Evolutionary conservation across 2,329 filamentous ascomycete genomes (phyloP).

Genomic region (Amylocarpus encephaloides): DNA sequence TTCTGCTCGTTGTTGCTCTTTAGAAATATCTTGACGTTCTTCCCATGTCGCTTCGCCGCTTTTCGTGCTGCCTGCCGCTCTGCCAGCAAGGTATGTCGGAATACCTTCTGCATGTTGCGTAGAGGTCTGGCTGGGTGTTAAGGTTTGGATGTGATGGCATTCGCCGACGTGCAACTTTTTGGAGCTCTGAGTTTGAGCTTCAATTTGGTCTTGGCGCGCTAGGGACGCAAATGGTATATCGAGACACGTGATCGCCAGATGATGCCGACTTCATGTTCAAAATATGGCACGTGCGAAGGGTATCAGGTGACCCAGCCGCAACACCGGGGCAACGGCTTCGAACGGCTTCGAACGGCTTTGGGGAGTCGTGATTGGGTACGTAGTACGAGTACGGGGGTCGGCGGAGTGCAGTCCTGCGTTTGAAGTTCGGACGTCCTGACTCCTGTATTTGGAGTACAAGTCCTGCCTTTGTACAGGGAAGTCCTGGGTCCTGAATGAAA

Average conservation of each 20-base stretch:
- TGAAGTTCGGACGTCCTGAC: not conserved
- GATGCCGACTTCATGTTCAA: too few species aligned
- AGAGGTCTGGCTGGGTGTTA: conserved; percentile 5
- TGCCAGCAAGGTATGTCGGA: conserved; percentile 59
- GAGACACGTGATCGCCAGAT: too few species aligned
- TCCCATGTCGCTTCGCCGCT: conserved; percentile 32
- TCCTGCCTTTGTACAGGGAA: too few species aligned
- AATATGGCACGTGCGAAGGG: too few species aligned
- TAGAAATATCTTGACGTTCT: conserved; percentile 24
- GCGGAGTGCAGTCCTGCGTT: not conserved
- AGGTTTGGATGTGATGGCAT: conserved; percentile 6
- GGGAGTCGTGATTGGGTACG: too few species aligned
- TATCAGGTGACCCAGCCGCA: too few species aligned
- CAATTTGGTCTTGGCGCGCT: conserved; percentile 18
- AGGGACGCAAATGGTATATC: not conserved
- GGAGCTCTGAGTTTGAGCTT: conserved; percentile 7
- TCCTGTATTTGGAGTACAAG: not conserved
- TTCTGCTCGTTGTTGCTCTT: conserved; percentile 19
- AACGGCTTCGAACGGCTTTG: too few species aligned
- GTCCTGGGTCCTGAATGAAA: too few species aligned
- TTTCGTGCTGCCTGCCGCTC: conserved; percentile 52
- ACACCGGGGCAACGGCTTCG: too few species aligned
- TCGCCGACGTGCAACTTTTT: conserved; percentile 12
- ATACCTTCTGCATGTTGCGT: conserved; percentile 61
- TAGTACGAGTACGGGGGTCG: too few species aligned